Evolutionary conservation across 129 eudicot genomes (phyloP), one percentile per base, ranked within the genome.

Genomic region (Tanacetum coccineum): DNA sequence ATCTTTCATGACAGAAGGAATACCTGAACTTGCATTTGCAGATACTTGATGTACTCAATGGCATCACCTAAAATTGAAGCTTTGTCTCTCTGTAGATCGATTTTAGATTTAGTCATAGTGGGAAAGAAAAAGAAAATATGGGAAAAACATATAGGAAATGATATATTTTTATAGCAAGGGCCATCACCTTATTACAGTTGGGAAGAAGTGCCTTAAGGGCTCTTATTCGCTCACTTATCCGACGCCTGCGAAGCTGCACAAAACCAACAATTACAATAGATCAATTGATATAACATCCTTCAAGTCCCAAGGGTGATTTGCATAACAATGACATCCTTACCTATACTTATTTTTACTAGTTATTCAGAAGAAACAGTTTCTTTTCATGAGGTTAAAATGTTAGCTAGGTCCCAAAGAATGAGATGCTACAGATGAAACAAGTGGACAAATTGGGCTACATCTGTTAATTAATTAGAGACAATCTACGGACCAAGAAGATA

Each of bases 131-230:
- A 21, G 13, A 5, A n/a, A 22, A 42, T 9, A 52, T 0, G 15
- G 1, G 1, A 69, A 25, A 45, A 21, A 68, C 2, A 22, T 22
- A 22, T 22, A 22, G 25, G 25, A 22, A 28, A 28, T 2, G 32
- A 28, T 28, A 28, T 2, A 28, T 28, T 28, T 28, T 2, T 3
- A 28, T 2, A 28, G 32, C n/a, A 32, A 48, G 25, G 9, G 22
- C 32, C 63, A 10, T 42, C n/a, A 79, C 82, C 79, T 79, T 73
- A 21, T 51, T 73, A 49, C 79, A 73, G 72, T 73, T 47, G 32
- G 82, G 82, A 18, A 79, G 12, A 51, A 79, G 75, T 20, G 61
- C 71, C 50, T 28, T 64, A 17, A 79, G 75, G 22, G 67, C 30
- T 40, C 40, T 61, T 22, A 79, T 55, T 67, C 72, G 68, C 13